phyloP scores from a whole-genome alignment of 345 rosid species.

The Anastatica hierochuntica region DNA sequence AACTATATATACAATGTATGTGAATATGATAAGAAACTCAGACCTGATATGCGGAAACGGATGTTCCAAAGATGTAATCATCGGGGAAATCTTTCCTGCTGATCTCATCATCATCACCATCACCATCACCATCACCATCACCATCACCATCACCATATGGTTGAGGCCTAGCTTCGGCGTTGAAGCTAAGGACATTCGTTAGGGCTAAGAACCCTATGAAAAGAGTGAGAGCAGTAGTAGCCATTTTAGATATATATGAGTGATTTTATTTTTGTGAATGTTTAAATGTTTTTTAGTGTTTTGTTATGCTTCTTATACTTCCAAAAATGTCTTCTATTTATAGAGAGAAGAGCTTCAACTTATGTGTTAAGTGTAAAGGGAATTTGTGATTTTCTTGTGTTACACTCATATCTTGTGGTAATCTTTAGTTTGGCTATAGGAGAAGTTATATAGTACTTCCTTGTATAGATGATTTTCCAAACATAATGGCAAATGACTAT shows the following conservation, averaged over 20 bases:
- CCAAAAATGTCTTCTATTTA: conserved; percentile 13
- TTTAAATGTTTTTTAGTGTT: background rate
- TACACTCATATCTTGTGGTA: conserved; percentile 9
- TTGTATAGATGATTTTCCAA: no score
- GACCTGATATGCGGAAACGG: conserved; percentile 26
- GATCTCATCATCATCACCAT: background rate
- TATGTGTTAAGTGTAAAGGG: background rate
- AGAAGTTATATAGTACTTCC: no score
- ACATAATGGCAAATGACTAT: no score
- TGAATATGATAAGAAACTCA: background rate
- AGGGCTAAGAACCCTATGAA: conserved; percentile 15
- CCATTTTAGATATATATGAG: background rate
- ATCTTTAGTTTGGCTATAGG: no score
- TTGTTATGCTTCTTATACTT: conserved; percentile 8
- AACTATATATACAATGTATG: background rate
- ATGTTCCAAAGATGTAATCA: conserved; percentile 26
- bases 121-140: background rate
- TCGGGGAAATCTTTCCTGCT: conserved; percentile 7
- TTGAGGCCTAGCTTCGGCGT: conserved; percentile 21
- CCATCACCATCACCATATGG: conserved; percentile 24
- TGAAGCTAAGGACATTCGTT: conserved; percentile 12
- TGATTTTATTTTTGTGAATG: background rate
- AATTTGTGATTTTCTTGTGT: conserved; percentile 6
- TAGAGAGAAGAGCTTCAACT: background rate
- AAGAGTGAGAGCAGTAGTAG: conserved; percentile 1